These are phyloP conservation scores for Suillus hirtellus DNA, from an alignment of 768 basidiomycete genomes.

Conservation along the genomic window DNA sequence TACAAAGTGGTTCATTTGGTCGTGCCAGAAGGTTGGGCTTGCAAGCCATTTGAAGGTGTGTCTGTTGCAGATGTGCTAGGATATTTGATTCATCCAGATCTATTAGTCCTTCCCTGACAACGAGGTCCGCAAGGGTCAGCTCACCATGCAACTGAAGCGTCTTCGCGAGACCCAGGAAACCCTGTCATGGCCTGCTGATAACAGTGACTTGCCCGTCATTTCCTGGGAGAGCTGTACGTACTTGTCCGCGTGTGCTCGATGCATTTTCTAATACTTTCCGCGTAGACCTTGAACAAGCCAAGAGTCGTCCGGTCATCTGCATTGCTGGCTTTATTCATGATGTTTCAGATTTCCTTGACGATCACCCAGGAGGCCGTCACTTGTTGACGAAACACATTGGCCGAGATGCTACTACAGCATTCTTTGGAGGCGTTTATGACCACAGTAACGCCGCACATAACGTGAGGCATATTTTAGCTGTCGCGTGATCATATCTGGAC, in stretches of 20 bases:
- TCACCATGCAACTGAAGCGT: constrained; percentile 93
- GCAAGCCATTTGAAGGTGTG: constrained; percentile 56
- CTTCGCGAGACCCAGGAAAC: constrained; percentile 75
- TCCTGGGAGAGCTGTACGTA: constrained; percentile 81
- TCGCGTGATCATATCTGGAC: not conserved
- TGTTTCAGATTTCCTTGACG: constrained; percentile 78
- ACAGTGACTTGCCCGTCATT: constrained; percentile 75
- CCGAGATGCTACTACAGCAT: constrained; percentile 89
- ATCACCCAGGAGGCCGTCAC: constrained; percentile 91
- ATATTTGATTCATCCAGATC: not conserved
- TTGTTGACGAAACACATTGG: constrained; percentile 83
- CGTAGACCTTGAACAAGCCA: constrained; percentile 75
- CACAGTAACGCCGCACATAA: constrained; percentile 90
- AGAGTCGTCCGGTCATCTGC: constrained; percentile 79
- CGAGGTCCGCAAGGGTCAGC: constrained; percentile 81
- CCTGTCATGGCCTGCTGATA: constrained; percentile 78
- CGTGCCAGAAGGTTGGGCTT: constrained; percentile 48
- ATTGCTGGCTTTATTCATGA: constrained; percentile 95
- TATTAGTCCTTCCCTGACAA: constrained; percentile 60
- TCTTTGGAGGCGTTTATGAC: constrained; percentile 91
- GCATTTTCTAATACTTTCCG: constrained; percentile 7
- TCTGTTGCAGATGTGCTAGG: not conserved
- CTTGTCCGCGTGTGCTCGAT: not conserved
- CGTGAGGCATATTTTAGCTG: constrained; percentile 37
- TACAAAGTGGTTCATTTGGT: constrained; percentile 85